phyloP scores from a whole-genome alignment of 139 green algal species.

The Ettlia oleoabundans region DNA sequence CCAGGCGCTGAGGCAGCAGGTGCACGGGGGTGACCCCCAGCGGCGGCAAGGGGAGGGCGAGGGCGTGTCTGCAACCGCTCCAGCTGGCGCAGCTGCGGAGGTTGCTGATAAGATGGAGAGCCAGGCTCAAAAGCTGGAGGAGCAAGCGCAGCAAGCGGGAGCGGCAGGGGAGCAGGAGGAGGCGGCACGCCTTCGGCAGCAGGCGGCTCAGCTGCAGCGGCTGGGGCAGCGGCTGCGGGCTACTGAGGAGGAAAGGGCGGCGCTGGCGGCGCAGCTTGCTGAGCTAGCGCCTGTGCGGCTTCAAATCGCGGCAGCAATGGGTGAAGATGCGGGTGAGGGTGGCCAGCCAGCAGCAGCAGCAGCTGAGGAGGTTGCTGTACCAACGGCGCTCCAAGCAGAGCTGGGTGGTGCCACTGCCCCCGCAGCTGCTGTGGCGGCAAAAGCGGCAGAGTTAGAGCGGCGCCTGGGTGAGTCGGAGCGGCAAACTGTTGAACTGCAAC shows the following conservation, averaged over 20 bases:
- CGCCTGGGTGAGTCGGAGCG: neutral
- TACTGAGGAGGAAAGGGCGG: slow-evolving; percentile 1
- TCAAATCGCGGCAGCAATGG: neutral
- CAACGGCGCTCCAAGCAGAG: neutral
- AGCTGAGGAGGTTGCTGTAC: neutral
- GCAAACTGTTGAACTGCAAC: neutral
- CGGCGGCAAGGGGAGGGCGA: neutral
- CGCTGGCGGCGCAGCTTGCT: neutral
- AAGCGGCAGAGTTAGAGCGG: slow-evolving; percentile 15
- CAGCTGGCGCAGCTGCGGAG: neutral
- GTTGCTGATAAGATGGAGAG: neutral
- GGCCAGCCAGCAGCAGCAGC: neutral
- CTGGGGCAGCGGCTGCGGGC: neutral
- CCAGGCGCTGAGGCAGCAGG: slow-evolving; percentile 2
- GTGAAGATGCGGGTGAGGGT: neutral
- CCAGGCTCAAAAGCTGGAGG: neutral
- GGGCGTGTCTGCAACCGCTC: no score
- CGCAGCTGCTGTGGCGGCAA: neutral
- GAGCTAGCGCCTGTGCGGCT: slow-evolving; percentile 29
- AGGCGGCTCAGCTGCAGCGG: slow-evolving; percentile 23
- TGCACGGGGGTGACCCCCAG: neutral
- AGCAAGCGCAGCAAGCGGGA: neutral
- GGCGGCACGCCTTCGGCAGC: slow-evolving; percentile 6
- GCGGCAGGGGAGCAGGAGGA: neutral
- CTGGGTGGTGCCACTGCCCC: neutral